Percentiles rank a stretch among this genome's conserved stretches.
Conservation (phyloP, 768 basidiomycete species). For the Scleroderma bovista region DNA sequence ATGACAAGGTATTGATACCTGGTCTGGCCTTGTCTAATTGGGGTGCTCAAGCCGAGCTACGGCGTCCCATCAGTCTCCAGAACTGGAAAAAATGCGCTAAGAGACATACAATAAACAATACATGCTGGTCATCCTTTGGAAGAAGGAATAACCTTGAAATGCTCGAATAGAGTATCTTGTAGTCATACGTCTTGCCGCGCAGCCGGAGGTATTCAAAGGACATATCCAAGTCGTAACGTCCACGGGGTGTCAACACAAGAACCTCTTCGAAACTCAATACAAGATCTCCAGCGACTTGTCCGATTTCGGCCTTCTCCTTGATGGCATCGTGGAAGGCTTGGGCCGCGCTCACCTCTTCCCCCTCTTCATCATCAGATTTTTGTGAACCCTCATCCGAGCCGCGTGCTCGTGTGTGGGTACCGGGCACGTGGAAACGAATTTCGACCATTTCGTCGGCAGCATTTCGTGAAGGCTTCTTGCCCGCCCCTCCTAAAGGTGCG, state of each 20-base stretch:
- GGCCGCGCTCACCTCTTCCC: slow-evolving; percentile 83
- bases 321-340: slow-evolving; percentile 95
- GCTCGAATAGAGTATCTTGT: slow-evolving; percentile 88
- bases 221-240: slow-evolving; percentile 97
- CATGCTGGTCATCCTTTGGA: slow-evolving; percentile 94
- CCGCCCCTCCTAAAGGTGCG: slow-evolving; percentile 39
- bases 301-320: slow-evolving; percentile 94
- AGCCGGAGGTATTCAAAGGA: slow-evolving; percentile 90
- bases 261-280: slow-evolving; percentile 95
- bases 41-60: slow-evolving; percentile 85
- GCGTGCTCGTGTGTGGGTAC: slow-evolving; percentile 54
- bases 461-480: slow-evolving; percentile 38
- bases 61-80: slow-evolving; percentile 5
- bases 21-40: slow-evolving; percentile 97
- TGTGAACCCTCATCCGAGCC: slow-evolving; percentile 72
- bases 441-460: slow-evolving; percentile 86
- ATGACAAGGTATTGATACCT: slow-evolving; percentile 97
- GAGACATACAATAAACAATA: slow-evolving; percentile 81
- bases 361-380: slow-evolving; percentile 61
- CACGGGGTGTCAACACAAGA: slow-evolving; percentile 90
- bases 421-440: slow-evolving; percentile 94
- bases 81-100: neutral
- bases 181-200: slow-evolving; percentile 99
- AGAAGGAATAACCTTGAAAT: slow-evolving; percentile 88
- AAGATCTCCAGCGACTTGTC: slow-evolving; percentile 84